phyloP scores from a whole-genome alignment of 1,284 basidiomycete species.

The Cryptococcus maquisensis region DNA sequence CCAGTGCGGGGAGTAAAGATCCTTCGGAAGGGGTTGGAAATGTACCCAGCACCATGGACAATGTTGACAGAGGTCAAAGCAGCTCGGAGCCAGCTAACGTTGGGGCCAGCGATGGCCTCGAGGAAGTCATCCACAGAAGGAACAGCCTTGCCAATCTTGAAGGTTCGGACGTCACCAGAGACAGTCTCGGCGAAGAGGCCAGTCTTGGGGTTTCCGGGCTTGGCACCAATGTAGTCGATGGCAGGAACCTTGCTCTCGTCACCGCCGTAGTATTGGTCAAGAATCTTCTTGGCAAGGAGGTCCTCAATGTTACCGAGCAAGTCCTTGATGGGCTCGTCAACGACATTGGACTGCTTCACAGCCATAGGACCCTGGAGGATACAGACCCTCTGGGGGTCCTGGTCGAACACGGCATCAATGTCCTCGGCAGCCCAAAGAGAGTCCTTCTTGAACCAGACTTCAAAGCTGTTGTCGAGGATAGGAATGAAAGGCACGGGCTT shows the following conservation, averaged over 20 bases:
- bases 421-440: constrained; percentile 98
- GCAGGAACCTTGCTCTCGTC: constrained; percentile 74
- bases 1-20: constrained; percentile 74
- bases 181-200: constrained; percentile 54
- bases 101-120: constrained; percentile 72
- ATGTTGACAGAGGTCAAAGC: constrained; percentile 76
- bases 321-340: constrained; percentile 90
- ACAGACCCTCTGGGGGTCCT: constrained; percentile 95
- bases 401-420: constrained; percentile 96
- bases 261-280: constrained; percentile 75
- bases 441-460: constrained; percentile 99
- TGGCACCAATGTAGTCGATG: constrained; percentile 77
- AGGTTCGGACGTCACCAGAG: constrained; percentile 55
- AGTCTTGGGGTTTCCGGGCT: constrained; percentile 49
- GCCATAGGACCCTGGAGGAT: constrained; percentile 97
- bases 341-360: constrained; percentile 76
- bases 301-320: constrained; percentile 83
- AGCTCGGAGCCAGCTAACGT: constrained; percentile 82
- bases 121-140: constrained; percentile 73
- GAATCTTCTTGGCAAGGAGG: constrained; percentile 70
- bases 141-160: constrained; percentile 57
- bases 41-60: constrained; percentile 75
- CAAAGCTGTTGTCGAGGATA: constrained; percentile 86
- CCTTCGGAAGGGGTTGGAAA: constrained; percentile 85
- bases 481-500: constrained; percentile 99